phyloP scores from a whole-genome alignment of 2,329 filamentous ascomycete genomes.

The Xylaria sp. region DNA sequence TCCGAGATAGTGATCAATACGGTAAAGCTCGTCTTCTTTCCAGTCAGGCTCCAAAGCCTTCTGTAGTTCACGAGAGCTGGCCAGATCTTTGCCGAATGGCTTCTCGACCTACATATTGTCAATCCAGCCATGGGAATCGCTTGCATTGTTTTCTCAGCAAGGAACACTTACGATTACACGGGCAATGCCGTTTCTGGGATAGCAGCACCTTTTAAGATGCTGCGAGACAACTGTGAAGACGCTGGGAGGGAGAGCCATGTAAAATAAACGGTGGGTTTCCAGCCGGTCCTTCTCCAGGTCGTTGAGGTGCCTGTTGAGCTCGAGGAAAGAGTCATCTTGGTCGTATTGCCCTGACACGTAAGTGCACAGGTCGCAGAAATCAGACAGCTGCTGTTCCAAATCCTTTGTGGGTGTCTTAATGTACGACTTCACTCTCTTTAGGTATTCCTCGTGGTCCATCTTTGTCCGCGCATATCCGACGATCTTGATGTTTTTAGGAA shows the following conservation, averaged over 20 bases:
- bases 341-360: slow-evolving; percentile 99
- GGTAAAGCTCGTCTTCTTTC: slow-evolving; percentile 98
- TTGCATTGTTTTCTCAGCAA: background rate
- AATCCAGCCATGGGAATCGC: slow-evolving; percentile 9
- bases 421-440: slow-evolving; percentile 93
- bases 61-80: slow-evolving; percentile 91
- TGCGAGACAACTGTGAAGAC: slow-evolving; percentile 98
- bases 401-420: slow-evolving; percentile 99
- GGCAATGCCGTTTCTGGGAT: slow-evolving; percentile 86
- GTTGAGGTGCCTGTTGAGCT: slow-evolving; percentile 83
- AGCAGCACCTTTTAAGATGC: slow-evolving; percentile 96
- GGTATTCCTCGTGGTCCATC: slow-evolving; percentile 97
- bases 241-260: slow-evolving; percentile 97
- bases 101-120: slow-evolving; percentile 79
- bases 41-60: slow-evolving; percentile 95
- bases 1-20: slow-evolving; percentile 98
- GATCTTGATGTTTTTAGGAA: slow-evolving; percentile 94
- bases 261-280: slow-evolving; percentile 93
- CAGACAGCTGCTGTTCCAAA: slow-evolving; percentile 90
- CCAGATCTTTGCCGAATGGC: slow-evolving; percentile 96
- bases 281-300: slow-evolving; percentile 81
- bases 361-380: slow-evolving; percentile 86
- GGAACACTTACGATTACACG: slow-evolving; percentile 80
- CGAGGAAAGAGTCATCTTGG: slow-evolving; percentile 90
- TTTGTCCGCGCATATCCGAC: slow-evolving; percentile 99